Evolutionary conservation across 768 basidiomycete genomes (phyloP).

Genomic region (Amanita subjunquillea): DNA sequence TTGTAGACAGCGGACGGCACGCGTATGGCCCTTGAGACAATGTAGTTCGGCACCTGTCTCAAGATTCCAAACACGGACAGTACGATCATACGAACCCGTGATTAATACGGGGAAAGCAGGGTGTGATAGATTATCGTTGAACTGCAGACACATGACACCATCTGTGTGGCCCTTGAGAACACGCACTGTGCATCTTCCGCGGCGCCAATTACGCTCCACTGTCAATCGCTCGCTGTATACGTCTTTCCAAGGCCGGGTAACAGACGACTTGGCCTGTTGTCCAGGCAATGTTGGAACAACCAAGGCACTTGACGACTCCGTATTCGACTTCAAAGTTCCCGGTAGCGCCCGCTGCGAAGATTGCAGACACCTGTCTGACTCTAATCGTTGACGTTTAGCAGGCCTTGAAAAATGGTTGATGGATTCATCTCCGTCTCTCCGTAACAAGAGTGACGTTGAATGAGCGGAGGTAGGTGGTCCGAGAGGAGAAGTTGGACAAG

Average conservation of each 20-base stretch:
- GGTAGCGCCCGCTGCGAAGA: background rate
- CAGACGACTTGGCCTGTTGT: conserved; percentile 17
- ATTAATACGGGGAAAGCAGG: conserved; percentile 90
- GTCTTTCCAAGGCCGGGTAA: conserved; percentile 94
- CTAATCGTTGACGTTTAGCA: conserved; percentile 32
- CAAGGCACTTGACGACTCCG: conserved; percentile 15
- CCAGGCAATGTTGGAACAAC: conserved; percentile 19
- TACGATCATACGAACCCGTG: conserved; percentile 96
- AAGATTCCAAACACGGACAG: conserved; percentile 92
- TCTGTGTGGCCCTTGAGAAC: conserved; percentile 90
- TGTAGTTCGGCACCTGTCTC: conserved; percentile 82
- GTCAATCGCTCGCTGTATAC: conserved; percentile 97
- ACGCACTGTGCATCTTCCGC: conserved; percentile 78
- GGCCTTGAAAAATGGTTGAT: conserved; percentile 21
- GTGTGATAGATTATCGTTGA: conserved; percentile 73
- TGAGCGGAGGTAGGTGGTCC: conserved; percentile 10
- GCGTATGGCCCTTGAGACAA: conserved; percentile 80
- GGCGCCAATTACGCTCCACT: conserved; percentile 95
- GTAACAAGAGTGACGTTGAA: conserved; percentile 12
- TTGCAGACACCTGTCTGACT: conserved; percentile 3
- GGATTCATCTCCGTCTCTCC: conserved; percentile 22
- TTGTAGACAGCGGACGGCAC: conserved; percentile 87
- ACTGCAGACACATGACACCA: conserved; percentile 96
- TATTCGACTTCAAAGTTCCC: conserved; percentile 6
- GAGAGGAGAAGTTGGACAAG: conserved; percentile 20